These are phyloP conservation scores for Daldinia bambusicola DNA, from an alignment of 495 filamentous ascomycete genomes.

Conservation along the genomic window DNA sequence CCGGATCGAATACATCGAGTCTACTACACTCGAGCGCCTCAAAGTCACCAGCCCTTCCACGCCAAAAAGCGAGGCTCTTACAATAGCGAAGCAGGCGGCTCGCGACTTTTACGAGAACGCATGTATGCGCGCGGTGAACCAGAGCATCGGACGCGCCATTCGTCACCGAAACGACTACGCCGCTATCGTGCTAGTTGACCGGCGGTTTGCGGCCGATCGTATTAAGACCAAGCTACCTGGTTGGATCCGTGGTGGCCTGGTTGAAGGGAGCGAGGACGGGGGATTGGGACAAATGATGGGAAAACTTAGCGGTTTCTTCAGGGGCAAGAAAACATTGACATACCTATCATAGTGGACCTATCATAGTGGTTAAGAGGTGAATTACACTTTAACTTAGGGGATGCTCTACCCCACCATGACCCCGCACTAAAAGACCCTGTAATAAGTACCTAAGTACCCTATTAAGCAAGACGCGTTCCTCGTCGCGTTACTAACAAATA, in stretches of 20 bases:
- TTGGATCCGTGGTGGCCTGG: constrained; percentile 80
- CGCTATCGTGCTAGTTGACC: constrained; percentile 85
- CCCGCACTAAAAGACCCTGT: neutral
- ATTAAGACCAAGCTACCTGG: constrained; percentile 83
- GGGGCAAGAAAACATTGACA: constrained; percentile 49
- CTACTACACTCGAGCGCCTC: constrained; percentile 64
- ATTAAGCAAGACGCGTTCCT: constrained; percentile 36
- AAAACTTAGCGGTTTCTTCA: constrained; percentile 66
- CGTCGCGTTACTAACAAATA: constrained; percentile 33
- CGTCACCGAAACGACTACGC: constrained; percentile 90
- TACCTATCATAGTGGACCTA: no score
- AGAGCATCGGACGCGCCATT: constrained; percentile 93
- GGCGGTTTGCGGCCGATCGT: constrained; percentile 72
- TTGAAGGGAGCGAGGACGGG: constrained; percentile 56
- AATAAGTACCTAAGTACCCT: constrained; percentile 14
- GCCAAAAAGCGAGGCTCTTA: constrained; percentile 60
- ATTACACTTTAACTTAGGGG: neutral
- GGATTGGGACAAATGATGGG: constrained; percentile 65
- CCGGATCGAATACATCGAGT: constrained; percentile 85
- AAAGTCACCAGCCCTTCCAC: constrained; percentile 58
- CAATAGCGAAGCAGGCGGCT: constrained; percentile 70
- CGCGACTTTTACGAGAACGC: constrained; percentile 93
- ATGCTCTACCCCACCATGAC: neutral
- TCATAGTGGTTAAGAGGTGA: neutral
- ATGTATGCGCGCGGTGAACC: constrained; percentile 96